Evolutionary conservation across 2,329 filamentous ascomycete species (phyloP).

Genomic region (Coccinonectria pachysandricola): DNA sequence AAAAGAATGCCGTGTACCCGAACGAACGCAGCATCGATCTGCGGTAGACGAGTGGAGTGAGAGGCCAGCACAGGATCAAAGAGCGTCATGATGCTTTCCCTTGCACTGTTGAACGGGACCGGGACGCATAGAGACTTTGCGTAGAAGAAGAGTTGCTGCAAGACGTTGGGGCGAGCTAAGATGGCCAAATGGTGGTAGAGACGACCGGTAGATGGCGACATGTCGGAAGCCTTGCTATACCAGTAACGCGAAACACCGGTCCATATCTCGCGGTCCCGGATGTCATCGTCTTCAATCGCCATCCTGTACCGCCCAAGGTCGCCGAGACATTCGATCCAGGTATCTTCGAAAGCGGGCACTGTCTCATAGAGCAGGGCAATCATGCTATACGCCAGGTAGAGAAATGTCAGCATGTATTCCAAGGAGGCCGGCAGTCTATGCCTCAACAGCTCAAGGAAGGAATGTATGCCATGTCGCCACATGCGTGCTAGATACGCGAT

Average conservation of each 20-base stretch:
- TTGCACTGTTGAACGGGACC: constrained; percentile 55
- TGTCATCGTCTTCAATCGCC: constrained; percentile 80
- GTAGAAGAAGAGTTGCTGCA: constrained; percentile 66
- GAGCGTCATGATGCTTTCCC: constrained; percentile 59
- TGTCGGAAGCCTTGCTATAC: constrained; percentile 76
- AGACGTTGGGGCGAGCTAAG: constrained; percentile 55
- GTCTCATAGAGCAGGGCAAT: constrained; percentile 82
- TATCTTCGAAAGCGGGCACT: constrained; percentile 71
- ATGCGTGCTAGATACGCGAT: constrained; percentile 93
- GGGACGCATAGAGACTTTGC: constrained; percentile 59
- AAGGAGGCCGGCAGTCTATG: constrained; percentile 64
- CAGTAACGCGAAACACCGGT: constrained; percentile 68
- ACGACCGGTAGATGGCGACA: constrained; percentile 62
- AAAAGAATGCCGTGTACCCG: constrained; percentile 56
- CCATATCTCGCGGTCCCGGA: constrained; percentile 70
- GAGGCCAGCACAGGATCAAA: constrained; percentile 48
- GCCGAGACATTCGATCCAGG: constrained; percentile 88
- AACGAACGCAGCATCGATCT: constrained; percentile 50
- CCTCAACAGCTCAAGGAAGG: constrained; percentile 67
- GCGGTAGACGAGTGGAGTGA: constrained; percentile 22
- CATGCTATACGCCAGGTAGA: constrained; percentile 83
- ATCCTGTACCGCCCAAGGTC: constrained; percentile 77
- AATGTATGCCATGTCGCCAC: constrained; percentile 90
- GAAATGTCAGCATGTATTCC: constrained; percentile 86
- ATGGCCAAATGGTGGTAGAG: constrained; percentile 86